Evolutionary conservation across 768 basidiomycete species (phyloP).

Genomic region (Gelatoporia subvermispora): DNA sequence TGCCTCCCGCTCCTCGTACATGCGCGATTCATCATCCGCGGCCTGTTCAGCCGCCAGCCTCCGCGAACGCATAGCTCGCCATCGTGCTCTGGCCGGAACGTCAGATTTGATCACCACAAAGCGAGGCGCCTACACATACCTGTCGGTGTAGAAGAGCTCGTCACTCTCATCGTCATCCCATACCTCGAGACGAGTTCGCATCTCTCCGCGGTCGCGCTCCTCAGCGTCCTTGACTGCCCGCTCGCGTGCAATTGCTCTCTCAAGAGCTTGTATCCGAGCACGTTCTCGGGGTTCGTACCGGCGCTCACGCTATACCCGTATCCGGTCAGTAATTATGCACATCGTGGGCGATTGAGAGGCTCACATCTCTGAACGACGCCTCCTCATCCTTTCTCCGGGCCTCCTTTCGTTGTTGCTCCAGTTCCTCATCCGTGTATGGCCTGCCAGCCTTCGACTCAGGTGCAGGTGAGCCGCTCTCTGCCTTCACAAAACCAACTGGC

Average conservation of each 20-base stretch:
- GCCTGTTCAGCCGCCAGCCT: constrained; percentile 73
- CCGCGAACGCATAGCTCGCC: constrained; percentile 75
- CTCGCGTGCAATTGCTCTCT: constrained; percentile 72
- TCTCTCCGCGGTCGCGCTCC: constrained; percentile 74
- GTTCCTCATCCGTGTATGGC: constrained; percentile 70
- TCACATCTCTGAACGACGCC: constrained; percentile 78
- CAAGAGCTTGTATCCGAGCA: constrained; percentile 69
- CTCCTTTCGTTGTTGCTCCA: constrained; percentile 79
- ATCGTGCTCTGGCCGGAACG: constrained; percentile 54
- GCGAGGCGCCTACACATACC: constrained; percentile 42
- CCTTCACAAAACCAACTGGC: constrained; percentile 80
- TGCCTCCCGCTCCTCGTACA: constrained; percentile 79
- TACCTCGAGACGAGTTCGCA: constrained; percentile 75
- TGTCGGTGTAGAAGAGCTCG: constrained; percentile 88
- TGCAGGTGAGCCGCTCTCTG: constrained; percentile 39
- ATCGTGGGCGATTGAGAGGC: constrained; percentile 24
- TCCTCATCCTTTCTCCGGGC: constrained; percentile 75
- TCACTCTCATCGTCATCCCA: constrained; percentile 94
- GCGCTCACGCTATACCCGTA: constrained; percentile 68
- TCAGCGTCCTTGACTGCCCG: constrained; percentile 69
- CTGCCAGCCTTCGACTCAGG: constrained; percentile 41
- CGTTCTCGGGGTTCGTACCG: constrained; percentile 92
- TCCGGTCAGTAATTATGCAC: neutral
- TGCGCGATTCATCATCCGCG: constrained; percentile 78
- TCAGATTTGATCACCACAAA: constrained; percentile 3